phyloP scores from a whole-genome alignment of 164 flowering plant species.

The Hamamelis virginiana region DNA sequence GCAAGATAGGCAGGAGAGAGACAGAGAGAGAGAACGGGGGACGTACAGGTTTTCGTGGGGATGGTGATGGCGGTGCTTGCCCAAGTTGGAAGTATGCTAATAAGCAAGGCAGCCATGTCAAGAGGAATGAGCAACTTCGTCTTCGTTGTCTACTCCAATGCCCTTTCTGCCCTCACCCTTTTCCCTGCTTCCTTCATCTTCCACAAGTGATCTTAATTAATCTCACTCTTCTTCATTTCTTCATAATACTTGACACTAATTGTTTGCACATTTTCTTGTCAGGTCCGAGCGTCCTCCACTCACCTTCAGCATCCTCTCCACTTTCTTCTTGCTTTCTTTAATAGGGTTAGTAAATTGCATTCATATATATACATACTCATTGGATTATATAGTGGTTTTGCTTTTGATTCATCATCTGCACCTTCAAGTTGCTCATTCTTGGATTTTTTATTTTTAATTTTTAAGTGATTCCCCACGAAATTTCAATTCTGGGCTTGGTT shows the following conservation, averaged over 20 bases:
- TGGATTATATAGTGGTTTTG: too few relatives aligned
- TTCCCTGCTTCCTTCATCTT: constrained; percentile 22
- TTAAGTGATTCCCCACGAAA: too few relatives aligned
- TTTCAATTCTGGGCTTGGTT: too few relatives aligned
- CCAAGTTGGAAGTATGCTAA: constrained; percentile 23
- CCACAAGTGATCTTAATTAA: constrained; percentile 19
- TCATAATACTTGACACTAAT: too few relatives aligned
- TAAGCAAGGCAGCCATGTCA: constrained; percentile 29
- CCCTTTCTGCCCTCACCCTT: constrained; percentile 24
- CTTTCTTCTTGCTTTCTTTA: constrained; percentile 28
- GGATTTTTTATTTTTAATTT: too few relatives aligned
- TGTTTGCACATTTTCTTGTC: neutral
- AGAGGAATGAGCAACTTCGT: constrained; percentile 26
- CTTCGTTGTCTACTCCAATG: constrained; percentile 29
- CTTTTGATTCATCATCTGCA: neutral
- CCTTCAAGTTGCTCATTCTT: neutral
- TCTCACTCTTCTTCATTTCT: neutral
- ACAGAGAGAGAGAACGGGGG: neutral
- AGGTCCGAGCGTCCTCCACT: constrained; percentile 24
- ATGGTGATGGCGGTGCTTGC: constrained; percentile 20
- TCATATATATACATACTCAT: neutral
- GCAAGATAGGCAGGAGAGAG: too few relatives aligned
- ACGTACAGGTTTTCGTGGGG: constrained; percentile 21
- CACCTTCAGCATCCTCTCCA: constrained; percentile 17
- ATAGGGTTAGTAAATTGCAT: constrained; percentile 27